Evolutionary conservation across 768 basidiomycete genomes (phyloP).

Genomic region (Tulasnella sp.): DNA sequence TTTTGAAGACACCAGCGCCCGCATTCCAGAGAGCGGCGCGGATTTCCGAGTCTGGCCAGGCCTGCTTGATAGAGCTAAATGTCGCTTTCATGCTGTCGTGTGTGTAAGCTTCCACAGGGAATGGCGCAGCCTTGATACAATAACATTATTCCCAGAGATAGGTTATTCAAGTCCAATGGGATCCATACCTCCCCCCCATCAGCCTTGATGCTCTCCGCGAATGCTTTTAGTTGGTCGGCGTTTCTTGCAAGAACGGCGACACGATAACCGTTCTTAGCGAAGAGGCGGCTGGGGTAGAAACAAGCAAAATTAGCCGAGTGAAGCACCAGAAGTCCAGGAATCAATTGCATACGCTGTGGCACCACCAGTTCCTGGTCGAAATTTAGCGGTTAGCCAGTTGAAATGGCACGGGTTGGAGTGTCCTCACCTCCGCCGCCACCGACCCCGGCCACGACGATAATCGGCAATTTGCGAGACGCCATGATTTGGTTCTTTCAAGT

Average conservation of each 20-base stretch:
- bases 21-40: conserved; percentile 61
- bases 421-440: conserved; percentile 34
- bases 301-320: not conserved
- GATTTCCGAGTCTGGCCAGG: conserved; percentile 43
- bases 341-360: conserved; percentile 34
- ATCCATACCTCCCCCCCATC: conserved; percentile 50
- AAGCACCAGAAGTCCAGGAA: not conserved
- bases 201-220: conserved; percentile 48
- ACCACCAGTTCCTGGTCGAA: conserved; percentile 34
- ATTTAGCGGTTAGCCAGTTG: conserved; percentile 19
- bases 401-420: too few relatives aligned
- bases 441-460: conserved; percentile 53
- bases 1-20: conserved; percentile 51
- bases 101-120: conserved; percentile 42
- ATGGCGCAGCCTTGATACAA: conserved; percentile 44
- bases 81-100: conserved; percentile 38
- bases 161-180: not conserved
- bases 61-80: conserved; percentile 44
- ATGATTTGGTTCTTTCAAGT: not conserved
- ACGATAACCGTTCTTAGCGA: conserved; percentile 46
- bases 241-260: conserved; percentile 60
- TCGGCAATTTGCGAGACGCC: conserved; percentile 33
- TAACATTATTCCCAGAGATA: too few relatives aligned
- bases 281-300: conserved; percentile 24
- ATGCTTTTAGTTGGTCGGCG: conserved; percentile 41